Evolutionary conservation across 345 rosid species (phyloP).

Genomic region (Citrus medica): DNA sequence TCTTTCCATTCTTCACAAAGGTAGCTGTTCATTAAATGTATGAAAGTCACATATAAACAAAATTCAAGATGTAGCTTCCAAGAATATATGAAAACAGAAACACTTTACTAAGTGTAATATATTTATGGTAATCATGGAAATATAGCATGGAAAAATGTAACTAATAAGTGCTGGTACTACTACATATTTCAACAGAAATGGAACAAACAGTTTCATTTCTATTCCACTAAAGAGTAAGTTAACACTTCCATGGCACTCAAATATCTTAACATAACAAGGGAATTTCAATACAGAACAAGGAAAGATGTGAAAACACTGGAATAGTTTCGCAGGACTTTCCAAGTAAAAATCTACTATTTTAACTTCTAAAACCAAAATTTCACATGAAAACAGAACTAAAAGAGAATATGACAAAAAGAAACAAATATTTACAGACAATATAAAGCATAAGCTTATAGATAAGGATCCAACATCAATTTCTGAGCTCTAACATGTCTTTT

Average conservation of each 20-base stretch:
- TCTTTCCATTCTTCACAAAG: conserved; percentile 93
- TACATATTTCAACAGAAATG: neutral
- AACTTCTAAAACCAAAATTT: neutral
- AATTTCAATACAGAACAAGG: neutral
- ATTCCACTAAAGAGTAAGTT: neutral
- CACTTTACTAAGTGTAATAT: neutral
- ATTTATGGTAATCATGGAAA: neutral
- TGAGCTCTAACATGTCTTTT: neutral
- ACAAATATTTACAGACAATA: neutral
- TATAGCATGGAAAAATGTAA: neutral
- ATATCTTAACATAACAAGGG: neutral
- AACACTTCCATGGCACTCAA: neutral
- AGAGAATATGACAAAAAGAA: conserved; percentile 3
- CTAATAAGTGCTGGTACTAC: neutral
- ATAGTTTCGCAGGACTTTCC: neutral
- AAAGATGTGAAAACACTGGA: neutral
- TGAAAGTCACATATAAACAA: conserved; percentile 17
- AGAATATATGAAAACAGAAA: neutral
- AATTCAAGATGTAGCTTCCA: conserved; percentile 3
- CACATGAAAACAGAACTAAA: neutral
- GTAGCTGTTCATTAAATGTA: conserved; percentile 47
- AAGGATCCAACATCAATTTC: neutral
- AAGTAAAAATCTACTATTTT: neutral
- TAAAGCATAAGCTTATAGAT: neutral
- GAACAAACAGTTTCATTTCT: neutral